Evolutionary conservation across 2,329 filamentous ascomycete genomes (phyloP).

Genomic region (Colletotrichum salicis): DNA sequence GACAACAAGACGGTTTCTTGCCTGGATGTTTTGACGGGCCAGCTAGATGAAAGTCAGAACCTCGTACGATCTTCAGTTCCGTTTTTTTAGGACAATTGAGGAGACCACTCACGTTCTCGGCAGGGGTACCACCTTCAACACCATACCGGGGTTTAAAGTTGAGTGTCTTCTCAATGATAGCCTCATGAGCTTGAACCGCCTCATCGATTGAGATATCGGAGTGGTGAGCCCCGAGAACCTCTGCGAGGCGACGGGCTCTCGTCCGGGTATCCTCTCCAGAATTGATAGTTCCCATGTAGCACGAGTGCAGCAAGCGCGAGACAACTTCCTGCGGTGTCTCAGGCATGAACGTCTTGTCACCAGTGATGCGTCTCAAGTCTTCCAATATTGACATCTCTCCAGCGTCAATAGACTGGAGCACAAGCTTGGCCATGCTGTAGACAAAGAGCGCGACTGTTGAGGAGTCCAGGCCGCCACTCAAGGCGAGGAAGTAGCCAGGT

Average conservation of each 20-base stretch:
- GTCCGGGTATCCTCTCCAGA: slow-evolving; percentile 67
- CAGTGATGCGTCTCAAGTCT: slow-evolving; percentile 42
- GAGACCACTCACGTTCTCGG: neutral
- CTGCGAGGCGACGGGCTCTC: slow-evolving; percentile 60
- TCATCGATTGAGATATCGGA: slow-evolving; percentile 27
- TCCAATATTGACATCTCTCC: slow-evolving; percentile 41
- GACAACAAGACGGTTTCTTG: slow-evolving; percentile 71
- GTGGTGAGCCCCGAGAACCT: neutral
- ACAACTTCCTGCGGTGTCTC: slow-evolving; percentile 65
- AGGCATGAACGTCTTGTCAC: slow-evolving; percentile 49
- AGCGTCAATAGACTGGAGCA: slow-evolving; percentile 60
- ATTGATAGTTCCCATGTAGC: slow-evolving; percentile 71
- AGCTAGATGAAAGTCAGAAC: slow-evolving; percentile 40
- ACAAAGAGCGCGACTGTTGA: slow-evolving; percentile 39
- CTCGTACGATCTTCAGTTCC: no score
- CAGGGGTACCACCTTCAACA: neutral
- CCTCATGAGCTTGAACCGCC: neutral
- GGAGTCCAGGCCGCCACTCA: slow-evolving; percentile 48
- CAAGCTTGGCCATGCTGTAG: slow-evolving; percentile 66
- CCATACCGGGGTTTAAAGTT: neutral
- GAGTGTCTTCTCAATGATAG: neutral
- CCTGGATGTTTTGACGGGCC: slow-evolving; percentile 76
- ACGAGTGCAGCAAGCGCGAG: slow-evolving; percentile 54
- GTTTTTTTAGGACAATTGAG: neutral
- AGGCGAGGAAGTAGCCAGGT: slow-evolving; percentile 63